These are phyloP conservation scores for Tulasnella sp. DNA, from an alignment of 768 basidiomycete species.

Conservation along the genomic window DNA sequence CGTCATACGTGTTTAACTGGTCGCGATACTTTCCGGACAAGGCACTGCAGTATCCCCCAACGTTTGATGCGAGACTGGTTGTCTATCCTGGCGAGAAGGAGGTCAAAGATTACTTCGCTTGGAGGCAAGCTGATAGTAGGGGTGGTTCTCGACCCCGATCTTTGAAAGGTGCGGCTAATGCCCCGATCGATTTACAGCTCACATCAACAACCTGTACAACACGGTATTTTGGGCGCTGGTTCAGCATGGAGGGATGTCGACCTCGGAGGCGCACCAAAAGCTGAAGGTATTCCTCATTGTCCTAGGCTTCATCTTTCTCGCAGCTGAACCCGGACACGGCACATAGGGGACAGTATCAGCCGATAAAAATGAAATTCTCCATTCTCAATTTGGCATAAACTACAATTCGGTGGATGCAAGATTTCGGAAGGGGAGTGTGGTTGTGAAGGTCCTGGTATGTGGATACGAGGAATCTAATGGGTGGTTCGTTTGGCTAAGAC, in stretches of 20 bases:
- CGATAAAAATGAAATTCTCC: conserved; percentile 90
- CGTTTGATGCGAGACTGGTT: conserved; percentile 86
- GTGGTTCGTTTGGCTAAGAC: background rate
- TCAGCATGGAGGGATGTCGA: conserved; percentile 71
- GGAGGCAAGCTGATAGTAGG: conserved; percentile 95
- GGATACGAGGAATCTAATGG: background rate
- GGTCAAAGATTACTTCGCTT: conserved; percentile 88
- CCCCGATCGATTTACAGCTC: conserved; percentile 54
- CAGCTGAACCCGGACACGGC: background rate
- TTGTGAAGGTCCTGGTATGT: conserved; percentile 50
- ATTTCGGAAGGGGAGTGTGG: conserved; percentile 80
- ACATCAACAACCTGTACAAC: conserved; percentile 97
- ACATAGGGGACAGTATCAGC: conserved; percentile 80
- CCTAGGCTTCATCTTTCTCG: background rate
- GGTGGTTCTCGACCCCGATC: conserved; percentile 26
- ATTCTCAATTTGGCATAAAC: conserved; percentile 75
- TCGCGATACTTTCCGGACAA: conserved; percentile 66
- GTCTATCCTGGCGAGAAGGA: conserved; percentile 70
- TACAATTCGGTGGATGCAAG: conserved; percentile 72
- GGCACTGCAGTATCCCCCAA: conserved; percentile 75
- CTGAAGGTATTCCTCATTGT: conserved; percentile 53
- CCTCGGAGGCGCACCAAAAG: conserved; percentile 74
- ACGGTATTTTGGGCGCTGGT: conserved; percentile 94
- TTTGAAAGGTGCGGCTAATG: background rate
- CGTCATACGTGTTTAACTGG: conserved; percentile 88